Base-by-base conservation (phyloP, 2,329 filamentous ascomycete species). In the Teratosphaeria epicoccoides region DNA sequence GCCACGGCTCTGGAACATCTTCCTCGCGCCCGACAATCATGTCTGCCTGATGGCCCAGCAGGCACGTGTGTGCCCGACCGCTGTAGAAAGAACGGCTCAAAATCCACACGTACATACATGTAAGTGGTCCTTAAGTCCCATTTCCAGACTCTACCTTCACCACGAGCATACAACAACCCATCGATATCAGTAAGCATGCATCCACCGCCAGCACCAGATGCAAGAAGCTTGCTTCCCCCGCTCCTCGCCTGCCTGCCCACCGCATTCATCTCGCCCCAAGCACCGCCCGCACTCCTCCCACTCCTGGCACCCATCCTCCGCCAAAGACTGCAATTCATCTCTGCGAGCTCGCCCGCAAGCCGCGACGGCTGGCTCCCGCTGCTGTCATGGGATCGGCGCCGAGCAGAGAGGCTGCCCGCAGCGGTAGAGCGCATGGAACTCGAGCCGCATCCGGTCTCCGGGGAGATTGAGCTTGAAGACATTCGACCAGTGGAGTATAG, bases 391-490 rank as follows among this genome's bases (percentile, higher is more conserved):
- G 80, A 86, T 61, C 61, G 74, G 6, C 68, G 76, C 56, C 71
- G 78, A 43, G 80, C 76, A 2, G 72, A 77, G 26, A 77, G 74
- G 57, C 74, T 91, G 17, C 73, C 77, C n/a, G 73, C 79, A 52
- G 71, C 84, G 12, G 81, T 82, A 26, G 76, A 77, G 59, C 76
- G 77, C 51, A 79, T 85, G 49, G 71, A 76, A 45, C 73, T 91
- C 26, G 85, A 90, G 66, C 85, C 85, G n/a, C 87, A 93, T 62
- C 87, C 87, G 2, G 81, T 85, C 4, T 88, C 85, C 2, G 87
- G 86, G 50, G 86, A 90, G 67, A 79, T 91, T 50, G 87, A 91
- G 69, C 70, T 90, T 20, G 82, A 87, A 52, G 84, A 88, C 52
- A 76, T 80, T 6, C 74, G 80, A 53, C 74, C 76, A 24, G 72